These are phyloP conservation scores for Vigna reflexopilosa DNA, from an alignment of 306 rosid species.

Conservation along the genomic window DNA sequence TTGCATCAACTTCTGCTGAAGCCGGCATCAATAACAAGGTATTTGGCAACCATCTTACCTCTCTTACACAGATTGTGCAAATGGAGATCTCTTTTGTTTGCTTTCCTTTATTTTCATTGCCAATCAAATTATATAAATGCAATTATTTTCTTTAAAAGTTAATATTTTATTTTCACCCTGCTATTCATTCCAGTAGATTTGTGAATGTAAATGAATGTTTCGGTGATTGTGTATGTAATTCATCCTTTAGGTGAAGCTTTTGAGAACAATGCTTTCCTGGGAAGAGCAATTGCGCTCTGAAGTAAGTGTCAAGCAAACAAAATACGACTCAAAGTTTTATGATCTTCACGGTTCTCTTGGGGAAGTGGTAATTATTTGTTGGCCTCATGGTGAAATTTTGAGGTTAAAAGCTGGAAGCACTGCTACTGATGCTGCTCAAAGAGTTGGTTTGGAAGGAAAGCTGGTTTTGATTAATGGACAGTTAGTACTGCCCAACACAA, in stretches of 20 bases:
- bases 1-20: conserved; percentile 63
- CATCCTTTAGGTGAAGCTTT: conserved; percentile 66
- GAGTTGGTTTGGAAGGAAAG: conserved; percentile 88
- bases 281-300: conserved; percentile 87
- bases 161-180: not conserved
- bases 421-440: conserved; percentile 93
- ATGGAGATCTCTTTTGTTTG: conserved; percentile 34
- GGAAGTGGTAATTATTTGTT: conserved; percentile 88
- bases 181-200: conserved; percentile 29
- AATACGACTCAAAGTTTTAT: conserved; percentile 39
- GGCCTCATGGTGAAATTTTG: conserved; percentile 90
- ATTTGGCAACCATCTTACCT: conserved; percentile 33
- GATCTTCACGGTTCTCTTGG: conserved; percentile 55
- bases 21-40: conserved; percentile 88
- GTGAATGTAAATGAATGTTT: conserved; percentile 21
- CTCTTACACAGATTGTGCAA: conserved; percentile 21
- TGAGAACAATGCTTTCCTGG: conserved; percentile 93
- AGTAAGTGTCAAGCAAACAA: conserved; percentile 61
- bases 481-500: conserved; percentile 74
- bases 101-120: conserved; percentile 24
- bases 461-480: conserved; percentile 87
- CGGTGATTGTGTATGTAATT: conserved; percentile 24
- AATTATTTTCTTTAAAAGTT: conserved; percentile 28
- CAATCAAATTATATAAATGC: conserved; percentile 17
- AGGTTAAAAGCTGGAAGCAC: conserved; percentile 89